Percentiles rank a stretch among this genome's conserved stretches.
Evolutionary conservation across 2,329 filamentous ascomycete genomes (phyloP).

Genomic region (Phyllosticta paracitricarpa): DNA sequence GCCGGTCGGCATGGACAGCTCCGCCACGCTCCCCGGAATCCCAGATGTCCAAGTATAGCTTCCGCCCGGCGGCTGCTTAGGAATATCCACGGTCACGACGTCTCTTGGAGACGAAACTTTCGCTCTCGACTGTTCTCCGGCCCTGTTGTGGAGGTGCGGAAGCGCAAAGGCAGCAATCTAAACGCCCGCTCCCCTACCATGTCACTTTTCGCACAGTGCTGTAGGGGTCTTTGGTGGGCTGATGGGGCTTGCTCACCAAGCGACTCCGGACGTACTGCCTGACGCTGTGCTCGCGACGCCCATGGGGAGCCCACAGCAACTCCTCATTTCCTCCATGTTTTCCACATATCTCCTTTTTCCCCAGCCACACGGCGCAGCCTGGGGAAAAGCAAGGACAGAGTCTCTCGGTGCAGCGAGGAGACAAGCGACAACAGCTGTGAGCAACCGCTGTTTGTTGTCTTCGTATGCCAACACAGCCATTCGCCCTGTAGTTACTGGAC

Average conservation of each 20-base stretch:
- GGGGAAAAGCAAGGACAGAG: background rate
- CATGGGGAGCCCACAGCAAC: conserved; percentile 7
- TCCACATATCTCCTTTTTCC: conserved; percentile 3
- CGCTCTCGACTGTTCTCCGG: background rate
- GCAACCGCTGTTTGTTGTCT: background rate
- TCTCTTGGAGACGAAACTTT: background rate
- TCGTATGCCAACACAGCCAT: background rate
- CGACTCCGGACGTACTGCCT: background rate
- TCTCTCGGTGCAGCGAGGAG: background rate
- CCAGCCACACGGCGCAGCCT: background rate
- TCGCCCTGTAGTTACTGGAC: background rate
- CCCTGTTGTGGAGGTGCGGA: conserved; percentile 1
- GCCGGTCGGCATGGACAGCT: background rate
- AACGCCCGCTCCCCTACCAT: background rate
- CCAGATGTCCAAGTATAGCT: background rate
- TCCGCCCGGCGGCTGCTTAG: background rate
- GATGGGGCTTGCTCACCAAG: background rate
- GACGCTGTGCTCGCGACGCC: conserved; percentile 5
- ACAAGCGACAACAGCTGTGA: background rate
- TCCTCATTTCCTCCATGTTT: conserved; percentile 11
- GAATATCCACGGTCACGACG: background rate
- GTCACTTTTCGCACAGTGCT: conserved; percentile 2
- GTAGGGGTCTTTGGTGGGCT: conserved; percentile 8
- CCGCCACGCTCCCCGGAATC: conserved; percentile 1
- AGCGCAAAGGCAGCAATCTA: background rate